Percentiles rank a stretch among this genome's conserved stretches.
These are phyloP conservation scores for Fusarium devonianum DNA, from an alignment of 2,329 filamentous ascomycete genomes.

Conservation along the genomic window DNA sequence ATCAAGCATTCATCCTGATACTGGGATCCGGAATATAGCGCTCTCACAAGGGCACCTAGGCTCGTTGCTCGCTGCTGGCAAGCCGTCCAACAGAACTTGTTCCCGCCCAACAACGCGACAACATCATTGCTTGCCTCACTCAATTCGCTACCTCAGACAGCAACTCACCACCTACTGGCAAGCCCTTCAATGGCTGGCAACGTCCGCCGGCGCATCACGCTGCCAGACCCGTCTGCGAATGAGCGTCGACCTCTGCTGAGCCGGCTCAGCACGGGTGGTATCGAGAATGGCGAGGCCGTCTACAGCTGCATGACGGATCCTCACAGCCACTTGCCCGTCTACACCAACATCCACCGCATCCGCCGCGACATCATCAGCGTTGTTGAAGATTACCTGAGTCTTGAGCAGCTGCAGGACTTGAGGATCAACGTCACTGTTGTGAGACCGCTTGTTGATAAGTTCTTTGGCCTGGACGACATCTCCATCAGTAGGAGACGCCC, in stretches of 20 bases:
- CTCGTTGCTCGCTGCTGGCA: too few relatives aligned
- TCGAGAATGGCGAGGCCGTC: slow-evolving; percentile 47
- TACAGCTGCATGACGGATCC: slow-evolving; percentile 64
- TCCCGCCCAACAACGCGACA: slow-evolving; percentile 17
- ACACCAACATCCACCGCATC: slow-evolving; percentile 79
- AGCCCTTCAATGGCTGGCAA: slow-evolving; percentile 35
- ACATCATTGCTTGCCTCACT: too few relatives aligned
- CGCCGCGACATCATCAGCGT: slow-evolving; percentile 69
- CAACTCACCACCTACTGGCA: not conserved
- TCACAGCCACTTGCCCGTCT: slow-evolving; percentile 72
- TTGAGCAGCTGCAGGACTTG: slow-evolving; percentile 80
- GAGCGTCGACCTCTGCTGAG: slow-evolving; percentile 49
- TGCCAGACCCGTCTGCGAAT: slow-evolving; percentile 39
- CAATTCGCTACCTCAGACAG: not conserved
- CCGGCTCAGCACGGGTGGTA: slow-evolving; percentile 42
- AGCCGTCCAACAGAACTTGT: slow-evolving; percentile 23
- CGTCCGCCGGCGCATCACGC: slow-evolving; percentile 43
- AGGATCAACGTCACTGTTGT: slow-evolving; percentile 83
- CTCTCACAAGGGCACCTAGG: too few relatives aligned
- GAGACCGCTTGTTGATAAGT: slow-evolving; percentile 81
- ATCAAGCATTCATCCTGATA: too few relatives aligned
- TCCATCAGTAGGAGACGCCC: slow-evolving; percentile 66
- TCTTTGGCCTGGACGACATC: slow-evolving; percentile 80
- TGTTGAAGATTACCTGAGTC: slow-evolving; percentile 68
- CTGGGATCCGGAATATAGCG: too few relatives aligned